Percentiles rank a stretch among this genome's conserved stretches.
Conservation (phyloP, 768 basidiomycete genomes). For the Tricholomella constricta region DNA sequence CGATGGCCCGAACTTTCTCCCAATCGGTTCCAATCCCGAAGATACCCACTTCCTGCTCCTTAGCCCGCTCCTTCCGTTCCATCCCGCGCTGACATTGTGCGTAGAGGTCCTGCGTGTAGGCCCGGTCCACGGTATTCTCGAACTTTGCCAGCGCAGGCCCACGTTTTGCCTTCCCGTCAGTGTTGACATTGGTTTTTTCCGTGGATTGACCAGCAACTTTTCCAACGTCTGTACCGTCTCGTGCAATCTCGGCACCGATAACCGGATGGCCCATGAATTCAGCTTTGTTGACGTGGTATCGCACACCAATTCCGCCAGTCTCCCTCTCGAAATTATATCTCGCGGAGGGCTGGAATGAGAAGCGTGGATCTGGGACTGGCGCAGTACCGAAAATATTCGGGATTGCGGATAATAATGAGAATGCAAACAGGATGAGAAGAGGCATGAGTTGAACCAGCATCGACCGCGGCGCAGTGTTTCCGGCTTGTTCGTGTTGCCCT, state of each 20-base stretch:
- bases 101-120: slow-evolving; percentile 72
- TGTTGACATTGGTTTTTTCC: slow-evolving; percentile 16
- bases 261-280: slow-evolving; percentile 79
- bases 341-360: slow-evolving; percentile 64
- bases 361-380: slow-evolving; percentile 76
- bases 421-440: slow-evolving; percentile 77
- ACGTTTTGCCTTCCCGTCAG: slow-evolving; percentile 24
- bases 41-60: slow-evolving; percentile 79
- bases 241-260: slow-evolving; percentile 71
- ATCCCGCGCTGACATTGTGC: slow-evolving; percentile 69
- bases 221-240: slow-evolving; percentile 43
- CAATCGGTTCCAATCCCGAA: slow-evolving; percentile 94
- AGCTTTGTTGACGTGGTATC: slow-evolving; percentile 80
- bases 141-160: slow-evolving; percentile 59
- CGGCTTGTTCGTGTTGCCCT: slow-evolving; percentile 35
- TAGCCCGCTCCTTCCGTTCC: slow-evolving; percentile 66
- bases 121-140: slow-evolving; percentile 75
- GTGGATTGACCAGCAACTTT: slow-evolving; percentile 33
- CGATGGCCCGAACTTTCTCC: slow-evolving; percentile 80
- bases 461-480: slow-evolving; percentile 54
- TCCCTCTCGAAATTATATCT: slow-evolving; percentile 70
- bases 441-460: slow-evolving; percentile 80
- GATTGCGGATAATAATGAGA: slow-evolving; percentile 81
- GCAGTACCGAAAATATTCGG: slow-evolving; percentile 73
- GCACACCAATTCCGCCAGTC: slow-evolving; percentile 69